phyloP scores from a whole-genome alignment of 371 early-diverging fungal genomes.

The Blyttiomyces sp. region DNA sequence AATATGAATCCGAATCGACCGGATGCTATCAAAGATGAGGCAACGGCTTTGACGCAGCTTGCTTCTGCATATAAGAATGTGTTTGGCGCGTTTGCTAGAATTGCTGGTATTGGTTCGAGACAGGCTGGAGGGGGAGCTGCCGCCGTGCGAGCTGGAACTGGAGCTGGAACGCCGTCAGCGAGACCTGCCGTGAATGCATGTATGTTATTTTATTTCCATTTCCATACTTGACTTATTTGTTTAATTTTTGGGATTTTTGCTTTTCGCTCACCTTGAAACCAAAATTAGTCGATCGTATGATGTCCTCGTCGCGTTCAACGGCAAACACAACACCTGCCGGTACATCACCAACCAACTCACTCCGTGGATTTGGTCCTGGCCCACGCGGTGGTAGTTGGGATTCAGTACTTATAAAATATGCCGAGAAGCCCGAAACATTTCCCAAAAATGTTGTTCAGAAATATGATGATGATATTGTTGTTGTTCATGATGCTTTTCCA shows the following conservation, averaged over 20 bases:
- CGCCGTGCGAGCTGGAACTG: no score
- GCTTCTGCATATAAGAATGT: not conserved
- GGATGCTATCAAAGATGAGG: conserved; percentile 12
- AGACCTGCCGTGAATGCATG: no score
- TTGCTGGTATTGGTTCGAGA: no score
- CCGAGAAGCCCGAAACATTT: conserved; percentile 34
- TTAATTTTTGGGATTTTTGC: no score
- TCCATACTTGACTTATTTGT: no score
- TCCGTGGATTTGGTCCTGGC: not conserved
- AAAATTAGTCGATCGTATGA: no score
- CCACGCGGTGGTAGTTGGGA: conserved; percentile 11
- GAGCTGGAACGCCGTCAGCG: no score
- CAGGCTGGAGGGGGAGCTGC: no score
- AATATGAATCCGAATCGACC: conserved; percentile 26
- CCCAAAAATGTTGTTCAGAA: conserved; percentile 22
- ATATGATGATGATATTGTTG: conserved; percentile 37
- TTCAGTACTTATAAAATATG: conserved; percentile 9
- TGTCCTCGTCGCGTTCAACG: no score
- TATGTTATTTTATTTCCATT: no score
- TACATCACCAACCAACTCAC: no score
- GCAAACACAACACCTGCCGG: not conserved
- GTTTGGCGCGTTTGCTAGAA: conserved; percentile 3
- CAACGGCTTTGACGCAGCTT: not conserved
- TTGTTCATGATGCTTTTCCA: conserved; percentile 50
- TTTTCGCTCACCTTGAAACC: no score